phyloP scores from a whole-genome alignment of 2,329 filamentous ascomycete genomes.

The Chrysosporium keratinophilum region DNA sequence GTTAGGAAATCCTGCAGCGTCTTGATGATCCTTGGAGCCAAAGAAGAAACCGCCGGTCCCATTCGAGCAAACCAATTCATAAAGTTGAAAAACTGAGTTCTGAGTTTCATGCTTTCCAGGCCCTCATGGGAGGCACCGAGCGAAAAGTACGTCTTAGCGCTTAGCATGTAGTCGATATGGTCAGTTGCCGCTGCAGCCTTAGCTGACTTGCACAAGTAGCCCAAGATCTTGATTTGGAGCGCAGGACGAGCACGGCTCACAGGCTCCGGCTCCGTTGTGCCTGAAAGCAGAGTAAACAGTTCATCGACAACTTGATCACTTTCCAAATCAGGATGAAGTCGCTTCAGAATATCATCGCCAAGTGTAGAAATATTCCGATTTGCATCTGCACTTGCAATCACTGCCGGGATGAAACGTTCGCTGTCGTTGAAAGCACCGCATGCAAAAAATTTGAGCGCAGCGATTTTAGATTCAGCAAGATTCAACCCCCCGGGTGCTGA shows the following conservation, averaged over 20 bases:
- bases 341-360: slow-evolving; percentile 83
- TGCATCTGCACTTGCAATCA: slow-evolving; percentile 72
- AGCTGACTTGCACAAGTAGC: slow-evolving; percentile 61
- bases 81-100: slow-evolving; percentile 73
- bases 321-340: slow-evolving; percentile 60
- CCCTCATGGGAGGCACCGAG: slow-evolving; percentile 41
- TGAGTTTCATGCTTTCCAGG: slow-evolving; percentile 67
- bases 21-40: slow-evolving; percentile 56
- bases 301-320: slow-evolving; percentile 50
- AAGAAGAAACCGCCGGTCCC: slow-evolving; percentile 41
- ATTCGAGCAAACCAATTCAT: slow-evolving; percentile 77
- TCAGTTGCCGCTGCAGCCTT: slow-evolving; percentile 9
- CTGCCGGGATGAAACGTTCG: slow-evolving; percentile 71
- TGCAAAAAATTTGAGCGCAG: slow-evolving; percentile 60
- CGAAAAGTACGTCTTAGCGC: not conserved
- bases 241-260: slow-evolving; percentile 48
- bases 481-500: slow-evolving; percentile 51
- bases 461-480: slow-evolving; percentile 58
- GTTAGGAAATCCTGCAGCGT: slow-evolving; percentile 60
- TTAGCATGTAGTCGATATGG: not conserved
- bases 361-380: slow-evolving; percentile 66
- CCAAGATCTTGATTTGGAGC: slow-evolving; percentile 66
- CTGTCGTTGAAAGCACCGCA: slow-evolving; percentile 77
- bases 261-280: slow-evolving; percentile 38
- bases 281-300: slow-evolving; percentile 64